Evolutionary conservation across 768 basidiomycete genomes (phyloP).

Genomic region (Boletus tomentosulus): DNA sequence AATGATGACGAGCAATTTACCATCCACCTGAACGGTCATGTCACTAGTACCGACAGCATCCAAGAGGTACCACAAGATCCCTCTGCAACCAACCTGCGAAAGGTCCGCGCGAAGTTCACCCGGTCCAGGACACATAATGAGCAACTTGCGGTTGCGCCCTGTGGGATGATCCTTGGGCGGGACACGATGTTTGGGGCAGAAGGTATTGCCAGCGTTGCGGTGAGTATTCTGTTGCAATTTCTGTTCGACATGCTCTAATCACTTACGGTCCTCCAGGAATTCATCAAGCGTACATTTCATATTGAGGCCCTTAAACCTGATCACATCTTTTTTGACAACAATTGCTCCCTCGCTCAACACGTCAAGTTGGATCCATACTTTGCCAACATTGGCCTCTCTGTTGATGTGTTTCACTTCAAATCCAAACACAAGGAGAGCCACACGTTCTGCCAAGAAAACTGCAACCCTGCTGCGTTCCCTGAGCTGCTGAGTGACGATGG

Average conservation of each 20-base stretch:
- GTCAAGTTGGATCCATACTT: conserved; percentile 6
- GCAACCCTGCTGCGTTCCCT: conserved; percentile 25
- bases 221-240: neutral
- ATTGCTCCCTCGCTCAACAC: conserved; percentile 3
- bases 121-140: neutral
- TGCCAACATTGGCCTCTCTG: too few species aligned
- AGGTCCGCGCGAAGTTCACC: neutral
- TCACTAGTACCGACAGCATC: neutral
- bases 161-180: neutral
- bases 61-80: too few species aligned
- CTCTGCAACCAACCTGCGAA: neutral
- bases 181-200: conserved; percentile 5
- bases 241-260: neutral
- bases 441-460: conserved; percentile 29
- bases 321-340: conserved; percentile 9
- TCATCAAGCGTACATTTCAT: neutral
- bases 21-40: neutral
- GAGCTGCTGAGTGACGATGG: conserved; percentile 26
- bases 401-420: conserved; percentile 38
- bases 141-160: conserved; percentile 1
- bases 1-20: neutral
- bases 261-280: conserved; percentile 2
- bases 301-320: neutral
- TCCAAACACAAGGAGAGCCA: conserved; percentile 39
- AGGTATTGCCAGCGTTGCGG: neutral